Base-by-base conservation (phyloP, 2,329 filamentous ascomycete genomes). In the Alternaria sp. region DNA sequence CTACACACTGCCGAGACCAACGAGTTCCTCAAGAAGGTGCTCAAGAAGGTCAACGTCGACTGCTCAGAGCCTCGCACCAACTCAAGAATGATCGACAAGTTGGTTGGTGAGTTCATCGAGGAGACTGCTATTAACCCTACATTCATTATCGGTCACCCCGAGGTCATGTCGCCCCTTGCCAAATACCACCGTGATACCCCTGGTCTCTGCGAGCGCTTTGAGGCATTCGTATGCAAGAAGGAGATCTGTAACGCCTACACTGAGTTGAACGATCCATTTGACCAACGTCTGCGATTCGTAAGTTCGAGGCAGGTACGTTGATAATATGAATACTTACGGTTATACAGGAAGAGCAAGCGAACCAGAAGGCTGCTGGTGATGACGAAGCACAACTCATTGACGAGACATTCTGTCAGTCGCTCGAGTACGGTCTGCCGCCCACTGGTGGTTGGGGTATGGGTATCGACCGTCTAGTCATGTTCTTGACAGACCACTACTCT, bases 361-460 rank as follows among this genome's bases (percentile, higher is more conserved):
- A 88, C 72, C 94, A 98, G 84, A 71, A 98, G 87, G 93, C 89
- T 7, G 92, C 96, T 82, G 95, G 96, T 76, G 96, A 99, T 69
- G 93, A 98, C 71, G 96, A 99, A 83, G 96, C 94, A 1, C 95
- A 98, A 83, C 84, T 95, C 70, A 89, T 98, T 56, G 96, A 99
- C 72, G 94, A 98, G 87, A 96, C 92, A 72, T 98, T 98, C 86
- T 92, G 93, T 75, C 91, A 90, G 63, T 89, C 91, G 54, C 87
- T 98, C 59, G 95, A 98, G 79, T 95, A 93, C 75, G 92, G 92
- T 69, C 83, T 99, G 8, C 73, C 95, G 6, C 95, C 95, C 0
- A 99, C 95, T 1, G 95, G 92, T 79, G 95, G 95, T 49, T 99
- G 92, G 91, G 95, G 94, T 68, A 92, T 98, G 87, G 95, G 95